These are phyloP conservation scores for Saussurea involucrata DNA, from an alignment of 129 eudicot species.

Conservation along the genomic window DNA sequence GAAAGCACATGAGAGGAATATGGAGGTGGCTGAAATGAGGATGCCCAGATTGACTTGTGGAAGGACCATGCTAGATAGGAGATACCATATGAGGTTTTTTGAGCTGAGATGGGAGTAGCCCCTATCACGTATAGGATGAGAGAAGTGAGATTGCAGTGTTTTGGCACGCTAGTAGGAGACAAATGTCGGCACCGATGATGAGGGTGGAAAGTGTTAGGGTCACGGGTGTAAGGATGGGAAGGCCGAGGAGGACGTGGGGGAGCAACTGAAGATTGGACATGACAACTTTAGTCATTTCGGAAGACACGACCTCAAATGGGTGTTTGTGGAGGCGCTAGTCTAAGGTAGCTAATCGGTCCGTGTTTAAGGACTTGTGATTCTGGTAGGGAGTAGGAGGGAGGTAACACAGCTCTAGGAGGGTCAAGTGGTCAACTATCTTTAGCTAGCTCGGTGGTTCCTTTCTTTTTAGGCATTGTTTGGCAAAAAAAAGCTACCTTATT, in stretches of 20 bases:
- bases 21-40: not conserved
- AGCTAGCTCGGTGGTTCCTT: no score
- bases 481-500: no score
- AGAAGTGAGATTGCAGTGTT: not conserved
- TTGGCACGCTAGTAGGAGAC: not conserved
- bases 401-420: not conserved
- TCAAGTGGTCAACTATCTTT: no score
- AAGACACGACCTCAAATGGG: not conserved
- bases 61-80: not conserved
- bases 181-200: no score
- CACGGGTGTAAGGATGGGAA: not conserved
- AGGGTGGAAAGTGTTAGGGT: not conserved
- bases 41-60: not conserved
- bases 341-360: not conserved
- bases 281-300: not conserved
- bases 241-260: not conserved
- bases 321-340: not conserved
- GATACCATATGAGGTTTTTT: not conserved
- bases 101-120: no score
- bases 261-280: not conserved
- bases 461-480: no score
- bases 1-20: no score
- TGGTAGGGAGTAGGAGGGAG: not conserved
- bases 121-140: not conserved
- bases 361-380: not conserved